Percentiles rank a stretch among this genome's conserved stretches.
phyloP scores from a whole-genome alignment of 495 filamentous ascomycete genomes.

The Apodospora peruviana region DNA sequence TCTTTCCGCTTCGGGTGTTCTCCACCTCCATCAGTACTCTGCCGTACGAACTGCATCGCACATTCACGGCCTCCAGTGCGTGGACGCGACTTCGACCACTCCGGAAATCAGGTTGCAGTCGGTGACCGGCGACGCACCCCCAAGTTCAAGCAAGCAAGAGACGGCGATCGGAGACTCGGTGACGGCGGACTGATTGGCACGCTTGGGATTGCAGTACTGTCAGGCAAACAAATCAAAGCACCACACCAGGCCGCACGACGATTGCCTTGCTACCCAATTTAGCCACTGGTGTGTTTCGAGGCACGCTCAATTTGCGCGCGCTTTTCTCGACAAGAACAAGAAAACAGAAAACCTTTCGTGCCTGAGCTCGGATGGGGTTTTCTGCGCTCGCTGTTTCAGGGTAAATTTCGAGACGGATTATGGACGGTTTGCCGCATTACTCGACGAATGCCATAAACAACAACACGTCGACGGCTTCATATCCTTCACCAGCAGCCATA shows the following conservation, averaged over 20 bases:
- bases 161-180: neutral
- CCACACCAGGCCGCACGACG: constrained; percentile 6
- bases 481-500: constrained; percentile 26
- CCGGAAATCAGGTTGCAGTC: constrained; percentile 15
- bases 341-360: constrained; percentile 20
- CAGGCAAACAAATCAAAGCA: constrained; percentile 9
- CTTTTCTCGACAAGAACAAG: constrained; percentile 2
- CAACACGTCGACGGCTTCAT: constrained; percentile 31
- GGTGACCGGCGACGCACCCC: constrained; percentile 5
- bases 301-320: constrained; percentile 6
- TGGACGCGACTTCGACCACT: constrained; percentile 5
- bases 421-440: constrained; percentile 30
- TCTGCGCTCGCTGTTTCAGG: constrained; percentile 16
- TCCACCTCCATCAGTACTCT: constrained; percentile 18
- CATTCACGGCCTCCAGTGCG: neutral
- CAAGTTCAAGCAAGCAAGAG: neutral
- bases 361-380: constrained; percentile 28
- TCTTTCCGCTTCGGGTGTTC: constrained; percentile 25
- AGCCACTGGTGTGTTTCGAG: constrained; percentile 8
- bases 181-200: constrained; percentile 4
- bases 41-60: constrained; percentile 10
- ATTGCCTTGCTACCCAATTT: constrained; percentile 14
- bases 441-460: constrained; percentile 30
- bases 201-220: constrained; percentile 4
- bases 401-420: constrained; percentile 32